Conservation (phyloP, 2,329 filamentous ascomycete genomes). For the Fusarium mundagurra region DNA sequence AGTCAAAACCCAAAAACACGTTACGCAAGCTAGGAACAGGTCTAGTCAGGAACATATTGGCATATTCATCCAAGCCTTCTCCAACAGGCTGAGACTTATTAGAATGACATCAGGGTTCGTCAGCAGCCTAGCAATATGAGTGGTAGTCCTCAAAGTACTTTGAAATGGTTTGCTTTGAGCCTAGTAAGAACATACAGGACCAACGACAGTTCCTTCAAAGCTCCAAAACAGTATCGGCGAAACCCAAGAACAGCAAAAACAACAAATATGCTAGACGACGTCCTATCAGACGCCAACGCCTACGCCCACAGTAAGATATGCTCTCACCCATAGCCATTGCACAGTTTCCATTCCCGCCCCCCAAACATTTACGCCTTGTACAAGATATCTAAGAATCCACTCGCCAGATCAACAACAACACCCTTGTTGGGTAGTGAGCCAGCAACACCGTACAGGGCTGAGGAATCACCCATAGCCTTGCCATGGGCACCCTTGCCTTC, state of each 20-base stretch:
- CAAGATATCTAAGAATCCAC: conserved; percentile 89
- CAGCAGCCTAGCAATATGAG: not conserved
- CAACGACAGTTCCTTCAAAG: not conserved
- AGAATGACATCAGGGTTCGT: not conserved
- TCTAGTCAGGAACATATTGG: conserved; percentile 22
- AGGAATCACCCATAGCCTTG: conserved; percentile 79
- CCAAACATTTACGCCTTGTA: conserved; percentile 76
- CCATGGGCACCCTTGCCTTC: conserved; percentile 74
- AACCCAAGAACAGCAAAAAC: not conserved
- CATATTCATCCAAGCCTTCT: not conserved
- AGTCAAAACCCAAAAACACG: conserved; percentile 1
- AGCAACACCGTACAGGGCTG: conserved; percentile 93
- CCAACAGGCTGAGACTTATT: not conserved
- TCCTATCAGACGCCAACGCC: conserved; percentile 25
- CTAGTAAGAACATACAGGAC: not conserved
- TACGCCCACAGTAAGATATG: conserved; percentile 9
- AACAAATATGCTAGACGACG: conserved; percentile 6
- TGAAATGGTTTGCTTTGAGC: not conserved
- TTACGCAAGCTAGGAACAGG: conserved; percentile 28
- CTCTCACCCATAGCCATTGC: not conserved
- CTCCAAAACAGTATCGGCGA: not conserved
- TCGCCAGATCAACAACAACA: conserved; percentile 89
- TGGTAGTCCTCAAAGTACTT: not conserved
- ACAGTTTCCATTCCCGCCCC: not conserved
- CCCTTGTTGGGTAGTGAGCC: conserved; percentile 96